A percentile compares a stretch with the other conserved stretches of the same genome.
phyloP scores from a whole-genome alignment of 2,329 filamentous ascomycete genomes.

The Nemania sp. region DNA sequence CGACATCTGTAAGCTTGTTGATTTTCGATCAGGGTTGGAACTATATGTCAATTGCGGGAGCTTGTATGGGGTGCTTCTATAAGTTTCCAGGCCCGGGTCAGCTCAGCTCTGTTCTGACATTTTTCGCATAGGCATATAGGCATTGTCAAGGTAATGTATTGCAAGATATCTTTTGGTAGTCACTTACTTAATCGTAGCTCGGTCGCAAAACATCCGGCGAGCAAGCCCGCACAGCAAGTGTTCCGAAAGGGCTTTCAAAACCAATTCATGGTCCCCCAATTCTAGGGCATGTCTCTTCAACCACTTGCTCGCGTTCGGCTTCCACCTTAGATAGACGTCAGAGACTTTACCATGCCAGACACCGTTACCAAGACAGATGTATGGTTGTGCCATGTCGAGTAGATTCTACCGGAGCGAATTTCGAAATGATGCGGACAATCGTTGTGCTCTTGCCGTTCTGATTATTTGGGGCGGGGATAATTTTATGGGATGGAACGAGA shows the following conservation, averaged over 20 bases:
- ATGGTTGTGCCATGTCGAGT: neutral
- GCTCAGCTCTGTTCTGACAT: neutral
- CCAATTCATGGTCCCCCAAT: neutral
- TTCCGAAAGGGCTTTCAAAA: conserved; percentile 9
- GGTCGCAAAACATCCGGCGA: neutral
- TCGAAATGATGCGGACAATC: too few relatives aligned
- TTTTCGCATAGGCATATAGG: too few relatives aligned
- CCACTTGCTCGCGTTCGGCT: neutral
- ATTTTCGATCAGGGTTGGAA: neutral
- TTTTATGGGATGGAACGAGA: neutral
- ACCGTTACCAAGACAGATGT: neutral
- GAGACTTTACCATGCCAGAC: conserved; percentile 1
- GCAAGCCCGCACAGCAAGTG: conserved; percentile 7
- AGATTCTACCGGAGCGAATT: neutral
- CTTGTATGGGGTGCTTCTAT: conserved; percentile 1
- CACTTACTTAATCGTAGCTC: conserved; percentile 9
- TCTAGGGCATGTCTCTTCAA: neutral
- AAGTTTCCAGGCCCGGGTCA: neutral
- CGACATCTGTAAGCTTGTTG: conserved; percentile 1
- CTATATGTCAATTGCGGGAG: neutral
- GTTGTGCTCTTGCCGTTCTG: too few relatives aligned
- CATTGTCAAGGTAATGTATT: neutral
- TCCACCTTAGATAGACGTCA: neutral
- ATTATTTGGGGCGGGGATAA: neutral
- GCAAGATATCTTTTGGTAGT: neutral